Evolutionary conservation across 2,329 filamentous ascomycete genomes (phyloP), one percentile per base, ranked within the genome.

Genomic region (Verticillium isaacii): DNA sequence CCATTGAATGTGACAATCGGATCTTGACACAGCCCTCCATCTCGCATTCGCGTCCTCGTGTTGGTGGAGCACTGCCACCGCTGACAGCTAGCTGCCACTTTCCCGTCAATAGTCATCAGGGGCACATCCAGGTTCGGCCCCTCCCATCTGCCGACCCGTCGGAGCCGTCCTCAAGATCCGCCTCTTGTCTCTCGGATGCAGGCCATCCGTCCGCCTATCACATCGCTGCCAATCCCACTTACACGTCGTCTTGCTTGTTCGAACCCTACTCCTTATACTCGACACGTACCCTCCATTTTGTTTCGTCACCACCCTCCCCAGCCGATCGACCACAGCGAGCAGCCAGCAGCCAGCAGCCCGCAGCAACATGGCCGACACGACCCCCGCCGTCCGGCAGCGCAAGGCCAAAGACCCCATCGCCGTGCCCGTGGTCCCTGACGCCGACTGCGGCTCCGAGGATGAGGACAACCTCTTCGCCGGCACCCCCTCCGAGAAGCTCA

Each of bases 361-460:
- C 29, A 29, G 29, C 29, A 29, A 29, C 29, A 78, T 78, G 76
- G 72, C 71, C n/a, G 73, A 78, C 61, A 67, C 61, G 37, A 55
- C 57, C 4, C 19, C 72, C 11, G 70, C 73, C 59, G 69, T 82
- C 57, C 79, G 80, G 58, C 78, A 82, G 68, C 79, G 80, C 65
- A 82, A 80, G 67, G 70, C 68, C 62, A 71, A 67, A 58, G 68
- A 68, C 12, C 66, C 65, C 59, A 62, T 67, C 61, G 19, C 54
- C 64, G 15, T 36, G 17, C 32, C 29, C 32, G 19, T 57, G 5
- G 55, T 57, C 32, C 55, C 55, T 11, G 55, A 57, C 17, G 29
- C 37, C 8, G 55, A 57, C 15, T 36, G n/a, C n/a, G 32, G 32
- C 29, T 50, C 37, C 9, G 66, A 68, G n/a, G 65, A 67, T 32